Evolutionary conservation across 352 stramenopile species (phyloP), one percentile per base, ranked within the genome.

Genomic region (Phytophthora sp.): DNA sequence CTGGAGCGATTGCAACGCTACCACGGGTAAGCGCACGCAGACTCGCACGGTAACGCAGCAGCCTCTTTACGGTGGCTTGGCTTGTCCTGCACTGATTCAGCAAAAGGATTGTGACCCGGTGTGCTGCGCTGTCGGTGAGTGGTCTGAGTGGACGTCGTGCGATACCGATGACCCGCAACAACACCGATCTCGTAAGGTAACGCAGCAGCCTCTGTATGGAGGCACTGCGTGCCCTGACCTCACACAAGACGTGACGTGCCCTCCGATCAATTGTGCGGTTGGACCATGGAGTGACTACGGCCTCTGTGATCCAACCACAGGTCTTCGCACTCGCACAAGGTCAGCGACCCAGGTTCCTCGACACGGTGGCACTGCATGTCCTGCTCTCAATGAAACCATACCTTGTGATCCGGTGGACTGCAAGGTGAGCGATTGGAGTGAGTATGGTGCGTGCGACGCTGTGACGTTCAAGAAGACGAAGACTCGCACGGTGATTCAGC

Each of bases 401-500:
- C 1, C 51, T 0, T 91, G 81, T 27, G 69, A 84, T 7, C 76
- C 78, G 0, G 67, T 90, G 1, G 41, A 74, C 21, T 90, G 81
- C 28, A 67, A 59, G 2, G 66, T 88, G 0, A 63, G 72, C 0
- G 42, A 73, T 1, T 90, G 72, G 64, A 69, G 66, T 1, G 68
- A 80, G 20, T 88, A 80, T 30, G 62, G 66, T 0, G 45, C 35
- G 1, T 90, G 74, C 27, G 76, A 88, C 31, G 27, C 45, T 1
- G 59, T 69, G 34, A 86, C 64, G 23, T 88, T 57, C 48, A 81
- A 68, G 48, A 84, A 86, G 61, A 74, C 41, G 6, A 87, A 88
- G 46, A 73, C 58, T 2, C 74, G 79, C 5, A 44, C 35, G 2
- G 54, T 90, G 21, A 50, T 61, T 7, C 38, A 49, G n/a, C 28